Base-by-base conservation (phyloP, 1,284 basidiomycete species). In the Neonothopanus nambi region DNA sequence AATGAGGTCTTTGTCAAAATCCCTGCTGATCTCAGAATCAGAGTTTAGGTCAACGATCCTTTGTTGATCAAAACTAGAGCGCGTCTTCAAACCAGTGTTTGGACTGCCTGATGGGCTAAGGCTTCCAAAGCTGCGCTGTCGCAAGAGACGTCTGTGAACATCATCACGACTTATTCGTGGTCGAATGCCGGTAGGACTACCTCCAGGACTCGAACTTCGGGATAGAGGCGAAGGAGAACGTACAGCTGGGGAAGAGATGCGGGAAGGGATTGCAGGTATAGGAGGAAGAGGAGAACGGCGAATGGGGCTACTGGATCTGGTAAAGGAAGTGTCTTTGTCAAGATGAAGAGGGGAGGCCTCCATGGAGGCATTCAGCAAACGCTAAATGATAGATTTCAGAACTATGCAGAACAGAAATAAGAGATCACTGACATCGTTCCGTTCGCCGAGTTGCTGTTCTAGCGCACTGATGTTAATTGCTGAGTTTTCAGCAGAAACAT, bases 121-220 rank as follows among this genome's bases (percentile, higher is more conserved):
- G 53, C 76, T 76, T 45, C 75, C 76, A 51, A 67, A 63, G 41
- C 74, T 81, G 52, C 73, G 65, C 57, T 73, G 73, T 38, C 70
- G 72, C 60, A 77, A 60, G 41, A 84, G 60, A 33, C 79, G 71
- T 56, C 75, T 68, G 54, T 80, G 75, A 28, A 86, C 74, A 47
- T 80, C 78, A 51, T 82, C 81, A 28, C 74, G 73, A 48, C 69
- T 80, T 48, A 84, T 81, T 47, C 79, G 71, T 21, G 70, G 71
- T 49, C 70, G 70, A 8, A 63, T 61, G 21, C 65, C 64, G 24
- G 58, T 61, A 49, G 53, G 61, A 18, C 60, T 57, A 23, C 52
- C 57, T 17, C 62, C 40, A 15, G 54, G 26, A 28, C 35, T 45
- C 4, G 36, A 21, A 17, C 20, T 51, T 43, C 40, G 39, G 42